These are phyloP conservation scores for Hevea brasiliensis DNA, from an alignment of 345 rosid genomes.

Conservation along the genomic window DNA sequence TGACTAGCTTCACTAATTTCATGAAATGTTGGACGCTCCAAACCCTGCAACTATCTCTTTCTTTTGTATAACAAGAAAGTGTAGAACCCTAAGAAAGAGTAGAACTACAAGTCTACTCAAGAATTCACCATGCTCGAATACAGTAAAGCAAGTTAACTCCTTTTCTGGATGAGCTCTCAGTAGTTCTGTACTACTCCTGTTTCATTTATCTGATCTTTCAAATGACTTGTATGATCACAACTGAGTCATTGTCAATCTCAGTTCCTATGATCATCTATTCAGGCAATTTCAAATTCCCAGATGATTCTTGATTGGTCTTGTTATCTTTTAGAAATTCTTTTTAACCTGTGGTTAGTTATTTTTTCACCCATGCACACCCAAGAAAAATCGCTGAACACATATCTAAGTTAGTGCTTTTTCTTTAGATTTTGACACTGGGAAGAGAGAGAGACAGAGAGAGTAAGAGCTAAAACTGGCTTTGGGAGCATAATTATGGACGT, in stretches of 20 bases:
- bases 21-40: background rate
- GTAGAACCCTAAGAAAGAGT: conserved; percentile 13
- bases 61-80: too few species aligned
- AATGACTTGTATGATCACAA: background rate
- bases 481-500: conserved; percentile 10
- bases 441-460: conserved; percentile 8
- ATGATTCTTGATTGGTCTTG: conserved; percentile 11
- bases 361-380: conserved; percentile 21
- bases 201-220: too few species aligned
- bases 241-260: conserved; percentile 2
- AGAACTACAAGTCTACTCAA: background rate
- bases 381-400: conserved; percentile 18
- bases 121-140: too few species aligned
- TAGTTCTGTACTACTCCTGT: too few species aligned
- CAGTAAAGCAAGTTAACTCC: too few species aligned
- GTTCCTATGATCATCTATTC: conserved; percentile 19
- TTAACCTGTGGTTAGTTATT: conserved; percentile 26
- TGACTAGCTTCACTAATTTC: background rate
- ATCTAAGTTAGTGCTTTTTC: conserved; percentile 16
- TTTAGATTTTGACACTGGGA: conserved; percentile 7
- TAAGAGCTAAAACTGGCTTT: background rate
- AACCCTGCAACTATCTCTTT: background rate
- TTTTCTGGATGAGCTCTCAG: too few species aligned
- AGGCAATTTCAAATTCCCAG: conserved; percentile 22
- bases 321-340: conserved; percentile 18